Percentiles rank a stretch among this genome's conserved stretches.
These are phyloP conservation scores for Tulasnella sp. DNA, from an alignment of 768 basidiomycete species.

Conservation along the genomic window DNA sequence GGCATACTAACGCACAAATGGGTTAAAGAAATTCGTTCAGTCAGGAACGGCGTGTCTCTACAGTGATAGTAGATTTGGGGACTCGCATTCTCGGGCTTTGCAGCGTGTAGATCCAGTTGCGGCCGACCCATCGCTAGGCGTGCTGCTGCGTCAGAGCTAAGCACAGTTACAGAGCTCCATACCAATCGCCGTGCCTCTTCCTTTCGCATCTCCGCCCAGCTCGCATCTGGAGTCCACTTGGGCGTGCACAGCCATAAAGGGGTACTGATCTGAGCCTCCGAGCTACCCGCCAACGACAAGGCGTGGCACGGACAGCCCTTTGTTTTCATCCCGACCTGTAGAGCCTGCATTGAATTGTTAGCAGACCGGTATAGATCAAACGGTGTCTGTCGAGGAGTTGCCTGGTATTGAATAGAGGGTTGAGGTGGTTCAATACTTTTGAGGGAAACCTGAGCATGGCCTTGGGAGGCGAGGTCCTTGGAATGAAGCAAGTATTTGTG, in stretches of 20 bases:
- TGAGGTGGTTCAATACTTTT: no score
- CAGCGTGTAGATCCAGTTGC: constrained; percentile 12
- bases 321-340: no score
- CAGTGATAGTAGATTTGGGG: not conserved
- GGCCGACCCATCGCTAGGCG: constrained; percentile 8
- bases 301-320: constrained; percentile 8
- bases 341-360: no score
- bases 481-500: no score
- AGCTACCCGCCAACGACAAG: not conserved
- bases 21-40: no score
- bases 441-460: no score
- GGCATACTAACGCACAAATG: constrained; percentile 13
- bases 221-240: constrained; percentile 14
- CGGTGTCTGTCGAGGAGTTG: constrained; percentile 1
- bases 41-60: not conserved
- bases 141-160: constrained; percentile 5
- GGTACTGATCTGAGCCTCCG: not conserved
- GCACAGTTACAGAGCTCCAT: constrained; percentile 15
- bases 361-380: constrained; percentile 4
- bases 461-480: no score
- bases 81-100: constrained; percentile 16
- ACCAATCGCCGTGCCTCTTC: constrained; percentile 18
- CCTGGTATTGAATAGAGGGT: not conserved
- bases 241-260: constrained; percentile 18
- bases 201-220: constrained; percentile 10